Evolutionary conservation across 495 filamentous ascomycete species (phyloP), one percentile per base, ranked within the genome.

Genomic region (Cercophora samala): DNA sequence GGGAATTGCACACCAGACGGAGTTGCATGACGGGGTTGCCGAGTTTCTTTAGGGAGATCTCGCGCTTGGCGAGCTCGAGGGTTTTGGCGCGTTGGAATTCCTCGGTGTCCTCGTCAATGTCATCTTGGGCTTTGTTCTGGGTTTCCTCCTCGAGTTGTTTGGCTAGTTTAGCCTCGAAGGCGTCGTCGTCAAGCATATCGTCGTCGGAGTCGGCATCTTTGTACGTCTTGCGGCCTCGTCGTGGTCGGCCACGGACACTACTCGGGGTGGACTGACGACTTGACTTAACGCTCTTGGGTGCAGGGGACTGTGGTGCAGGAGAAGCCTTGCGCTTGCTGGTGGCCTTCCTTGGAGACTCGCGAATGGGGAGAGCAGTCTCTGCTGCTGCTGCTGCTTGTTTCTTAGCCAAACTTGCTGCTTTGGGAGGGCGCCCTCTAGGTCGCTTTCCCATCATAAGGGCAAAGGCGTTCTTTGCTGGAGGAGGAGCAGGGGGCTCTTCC

Each of bases 1-100:
- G 95, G 1, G 86, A 90, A 77, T 99, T 96, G 79, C 96, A 98
- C 56, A 89, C 90, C 2, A 97, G 86, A 5, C 95, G 91, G 15
- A 97, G 88, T 77, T 99, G 95, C 85, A 97, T 89, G 25, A 98
- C 77, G 0, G 93, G 92, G 72, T 99, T 99, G 67, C 96, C 93
- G 25, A 99, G 86, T 75, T 97, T 97, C 81, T 98, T 99, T 26
- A 85, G 85, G n/a, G 85, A 78, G 29, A 97, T 91, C 75, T 97
- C 92, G 64, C 88, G 85, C 70, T 93, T 94, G 15, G 94, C 93
- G 67, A 94, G 79, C 23, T 92, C 87, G 5, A 97, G 83, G 0
- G 89, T 95, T 63, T 87, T 84, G 11, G 87, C 86, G 21, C 86
- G 80, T 66, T 93, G 85, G 18, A 88, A 79, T 65, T 92, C 90